Base-by-base conservation (phyloP, 106 monocot genomes). In the Amphibolis antarctica region DNA sequence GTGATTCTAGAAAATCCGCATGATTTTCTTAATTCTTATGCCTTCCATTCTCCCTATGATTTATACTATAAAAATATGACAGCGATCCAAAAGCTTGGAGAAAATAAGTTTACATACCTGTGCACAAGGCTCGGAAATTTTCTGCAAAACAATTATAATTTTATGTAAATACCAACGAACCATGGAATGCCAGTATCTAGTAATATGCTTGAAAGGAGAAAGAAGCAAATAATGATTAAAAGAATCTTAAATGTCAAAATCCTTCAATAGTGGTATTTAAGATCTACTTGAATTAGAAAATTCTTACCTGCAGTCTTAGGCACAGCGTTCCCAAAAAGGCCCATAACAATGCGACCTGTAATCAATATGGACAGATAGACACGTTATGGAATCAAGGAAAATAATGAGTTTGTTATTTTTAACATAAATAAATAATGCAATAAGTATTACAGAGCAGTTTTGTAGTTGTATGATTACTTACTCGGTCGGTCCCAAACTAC, bases 91-190 rank as follows among this genome's bases (percentile, higher is more conserved):
- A 49, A 36, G 4, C 36, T 49, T 49, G 11, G 3, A 49, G 48
- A 49, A 0, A 14, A 49, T n/a, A 49, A 13, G 9, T 10, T 59
- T 18, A 45, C 51, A 69, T 94, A 96, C 94, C 94, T 76, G 94
- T 89, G 78, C 94, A 96, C 55, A 96, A 78, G 28, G 89, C 89
- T 63, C 94, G 86, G 80, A 96, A 96, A 59, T 96, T 96, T 55
- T 96, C 94, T 96, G 89, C 57, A 57, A 28, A 17, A 27, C 28
- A 57, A 57, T 28, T 13, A 49, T 26, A 57, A 17, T 3, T 14
- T 17, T 26, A 57, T 3, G 27, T 57, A 53, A 21, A 53, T 53
- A 21, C n/a, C 19, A 12, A 23, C 23, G n/a, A 21, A 10, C 19
- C 21, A 24, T 24, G 19, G 23, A 53, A 53, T 20, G 23, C 9